phyloP scores from a whole-genome alignment of 2,329 filamentous ascomycete genomes.

The Cercospora citrullina region DNA sequence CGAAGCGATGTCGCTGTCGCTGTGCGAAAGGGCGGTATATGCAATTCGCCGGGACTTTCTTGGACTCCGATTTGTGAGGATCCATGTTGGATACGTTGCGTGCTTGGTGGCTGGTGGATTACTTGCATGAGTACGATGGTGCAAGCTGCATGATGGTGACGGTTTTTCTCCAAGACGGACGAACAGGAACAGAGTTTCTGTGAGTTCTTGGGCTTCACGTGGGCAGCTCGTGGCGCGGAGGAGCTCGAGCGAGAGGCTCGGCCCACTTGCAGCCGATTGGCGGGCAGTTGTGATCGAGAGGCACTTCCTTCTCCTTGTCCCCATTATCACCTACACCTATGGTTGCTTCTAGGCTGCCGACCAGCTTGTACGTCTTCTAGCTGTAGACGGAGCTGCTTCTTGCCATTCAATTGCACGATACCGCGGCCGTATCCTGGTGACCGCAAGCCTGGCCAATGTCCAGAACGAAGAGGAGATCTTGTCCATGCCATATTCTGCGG shows the following conservation, averaged over 20 bases:
- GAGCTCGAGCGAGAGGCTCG: neutral
- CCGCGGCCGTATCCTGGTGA: no score
- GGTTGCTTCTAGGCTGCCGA: neutral
- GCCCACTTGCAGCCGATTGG: neutral
- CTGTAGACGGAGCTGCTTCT: neutral
- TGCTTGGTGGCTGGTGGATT: neutral
- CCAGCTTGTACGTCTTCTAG: neutral
- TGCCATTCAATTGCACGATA: no score
- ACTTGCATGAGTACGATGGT: neutral
- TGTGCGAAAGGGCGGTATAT: neutral
- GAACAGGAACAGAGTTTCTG: neutral
- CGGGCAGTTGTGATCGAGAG: neutral
- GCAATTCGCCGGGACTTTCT: neutral
- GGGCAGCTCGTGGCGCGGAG: neutral
- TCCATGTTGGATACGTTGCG: neutral
- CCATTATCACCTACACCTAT: neutral
- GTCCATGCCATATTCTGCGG: no score
- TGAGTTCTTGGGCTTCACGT: neutral
- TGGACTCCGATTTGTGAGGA: neutral
- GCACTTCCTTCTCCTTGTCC: neutral
- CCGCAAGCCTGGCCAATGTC: no score
- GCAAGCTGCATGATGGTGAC: neutral
- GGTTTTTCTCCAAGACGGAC: neutral
- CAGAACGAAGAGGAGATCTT: no score
- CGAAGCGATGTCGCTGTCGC: slow-evolving; percentile 8